phyloP scores from a whole-genome alignment of 2,329 filamentous ascomycete genomes.

The Dissoconium aciculare region DNA sequence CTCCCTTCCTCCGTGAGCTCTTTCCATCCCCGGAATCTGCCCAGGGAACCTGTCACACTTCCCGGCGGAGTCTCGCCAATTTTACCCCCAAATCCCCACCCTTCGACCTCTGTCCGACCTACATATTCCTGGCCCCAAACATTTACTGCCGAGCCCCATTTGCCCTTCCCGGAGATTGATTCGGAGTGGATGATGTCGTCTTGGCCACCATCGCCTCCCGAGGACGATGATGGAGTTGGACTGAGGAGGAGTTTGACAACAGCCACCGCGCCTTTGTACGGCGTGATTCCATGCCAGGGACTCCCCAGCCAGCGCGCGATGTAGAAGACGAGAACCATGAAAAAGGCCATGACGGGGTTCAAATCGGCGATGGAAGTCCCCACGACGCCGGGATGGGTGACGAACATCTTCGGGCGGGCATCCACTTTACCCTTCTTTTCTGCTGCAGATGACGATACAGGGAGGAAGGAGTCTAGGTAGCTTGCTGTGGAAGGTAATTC shows the following conservation, averaged over 20 bases:
- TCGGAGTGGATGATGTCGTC: slow-evolving; percentile 44
- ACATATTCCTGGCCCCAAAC: slow-evolving; percentile 40
- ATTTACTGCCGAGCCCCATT: slow-evolving; percentile 72
- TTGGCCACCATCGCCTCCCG: no score
- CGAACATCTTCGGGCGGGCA: slow-evolving; percentile 50
- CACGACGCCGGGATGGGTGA: slow-evolving; percentile 77
- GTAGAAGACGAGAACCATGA: slow-evolving; percentile 54
- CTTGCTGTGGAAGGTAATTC: slow-evolving; percentile 48
- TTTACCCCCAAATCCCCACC: slow-evolving; percentile 57
- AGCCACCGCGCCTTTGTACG: slow-evolving; percentile 62
- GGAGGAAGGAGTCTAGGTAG: slow-evolving; percentile 44
- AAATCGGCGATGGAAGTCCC: slow-evolving; percentile 69
- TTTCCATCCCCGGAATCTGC: slow-evolving; percentile 43
- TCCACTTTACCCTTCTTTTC: slow-evolving; percentile 10
- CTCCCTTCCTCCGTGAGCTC: slow-evolving; percentile 50
- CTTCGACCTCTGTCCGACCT: slow-evolving; percentile 67
- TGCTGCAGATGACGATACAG: slow-evolving; percentile 14
- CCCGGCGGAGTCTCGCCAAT: slow-evolving; percentile 33
- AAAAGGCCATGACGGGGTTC: slow-evolving; percentile 50
- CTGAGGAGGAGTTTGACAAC: slow-evolving; percentile 66
- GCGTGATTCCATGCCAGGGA: slow-evolving; percentile 69
- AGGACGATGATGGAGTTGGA: no score
- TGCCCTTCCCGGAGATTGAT: slow-evolving; percentile 41
- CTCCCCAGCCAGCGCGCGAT: slow-evolving; percentile 65
- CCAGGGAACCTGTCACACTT: slow-evolving; percentile 32